phyloP scores from a whole-genome alignment of 2,329 filamentous ascomycete genomes.

The Ilyonectria sp. region DNA sequence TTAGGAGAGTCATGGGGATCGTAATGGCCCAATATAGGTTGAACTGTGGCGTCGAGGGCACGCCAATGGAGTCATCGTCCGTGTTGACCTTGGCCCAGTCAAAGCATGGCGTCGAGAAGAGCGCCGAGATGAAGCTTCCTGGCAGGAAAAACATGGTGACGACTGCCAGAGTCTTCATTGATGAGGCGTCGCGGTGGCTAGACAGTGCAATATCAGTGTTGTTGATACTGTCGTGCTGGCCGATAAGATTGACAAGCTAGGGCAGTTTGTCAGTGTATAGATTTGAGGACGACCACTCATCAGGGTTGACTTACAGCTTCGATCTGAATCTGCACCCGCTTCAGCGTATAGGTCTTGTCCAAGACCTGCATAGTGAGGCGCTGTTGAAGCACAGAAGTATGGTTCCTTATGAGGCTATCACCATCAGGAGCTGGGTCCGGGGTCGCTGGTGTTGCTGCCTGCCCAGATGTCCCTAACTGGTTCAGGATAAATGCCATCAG shows the following conservation, averaged over 20 bases:
- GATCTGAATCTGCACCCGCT: conserved; percentile 58
- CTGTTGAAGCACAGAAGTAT: conserved; percentile 50
- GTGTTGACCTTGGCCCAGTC: conserved; percentile 50
- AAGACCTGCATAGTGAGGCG: conserved; percentile 54
- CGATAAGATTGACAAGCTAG: conserved; percentile 57
- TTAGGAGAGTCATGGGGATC: conserved; percentile 55
- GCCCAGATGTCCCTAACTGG: conserved; percentile 17
- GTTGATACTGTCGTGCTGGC: conserved; percentile 55
- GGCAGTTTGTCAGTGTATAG: conserved; percentile 23
- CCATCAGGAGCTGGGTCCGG: conserved; percentile 17
- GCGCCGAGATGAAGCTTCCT: conserved; percentile 58
- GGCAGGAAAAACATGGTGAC: conserved; percentile 62
- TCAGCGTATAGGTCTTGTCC: conserved; percentile 55
- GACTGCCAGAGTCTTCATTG: conserved; percentile 61
- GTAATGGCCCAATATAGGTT: conserved; percentile 59
- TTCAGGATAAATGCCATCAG: conserved; percentile 52
- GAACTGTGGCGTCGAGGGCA: conserved; percentile 55
- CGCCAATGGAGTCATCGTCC: conserved; percentile 44
- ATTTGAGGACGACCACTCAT: neutral
- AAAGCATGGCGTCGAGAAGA: conserved; percentile 57
- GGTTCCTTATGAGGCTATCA: conserved; percentile 44
- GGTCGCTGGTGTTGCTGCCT: conserved; percentile 2
- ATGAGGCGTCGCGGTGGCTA: conserved; percentile 58
- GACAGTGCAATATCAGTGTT: conserved; percentile 55
- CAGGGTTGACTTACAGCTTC: conserved; percentile 50